A percentile compares a stretch with the other conserved stretches of the same genome.
Evolutionary conservation across 2,329 filamentous ascomycete species (phyloP).

Genomic region (Dothiorella sarmentorum): DNA sequence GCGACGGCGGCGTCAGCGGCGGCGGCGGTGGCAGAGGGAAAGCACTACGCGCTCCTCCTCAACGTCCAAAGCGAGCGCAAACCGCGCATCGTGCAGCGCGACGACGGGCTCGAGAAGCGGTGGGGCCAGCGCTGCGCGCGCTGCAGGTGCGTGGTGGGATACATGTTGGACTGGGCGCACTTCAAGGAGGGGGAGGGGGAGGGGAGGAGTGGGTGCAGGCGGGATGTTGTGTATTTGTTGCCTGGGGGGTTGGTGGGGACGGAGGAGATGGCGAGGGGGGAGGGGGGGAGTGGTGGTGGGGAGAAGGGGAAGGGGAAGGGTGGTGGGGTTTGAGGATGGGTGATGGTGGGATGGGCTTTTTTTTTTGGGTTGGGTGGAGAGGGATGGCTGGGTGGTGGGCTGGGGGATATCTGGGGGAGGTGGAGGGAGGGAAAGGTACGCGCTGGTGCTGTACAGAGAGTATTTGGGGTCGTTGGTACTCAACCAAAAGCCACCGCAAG

Average conservation of each 20-base stretch:
- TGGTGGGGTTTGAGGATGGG: no score
- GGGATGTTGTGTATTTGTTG: conserved; percentile 57
- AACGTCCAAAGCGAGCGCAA: conserved; percentile 48
- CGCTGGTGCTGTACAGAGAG: no score
- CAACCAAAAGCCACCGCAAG: no score
- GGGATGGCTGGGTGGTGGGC: no score
- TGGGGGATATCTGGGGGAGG: no score
- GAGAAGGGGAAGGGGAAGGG: not conserved
- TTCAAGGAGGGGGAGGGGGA: conserved; percentile 31
- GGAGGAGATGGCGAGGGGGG: conserved; percentile 50
- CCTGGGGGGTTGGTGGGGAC: conserved; percentile 59
- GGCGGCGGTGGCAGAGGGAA: not conserved
- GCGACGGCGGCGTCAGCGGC: not conserved
- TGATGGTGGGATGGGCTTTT: not conserved
- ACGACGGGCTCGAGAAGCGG: conserved; percentile 67
- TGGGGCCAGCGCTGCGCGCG: conserved; percentile 56
- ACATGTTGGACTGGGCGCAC: conserved; percentile 56
- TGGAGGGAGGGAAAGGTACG: no score
- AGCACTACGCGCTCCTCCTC: conserved; percentile 51
- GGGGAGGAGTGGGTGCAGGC: conserved; percentile 34
- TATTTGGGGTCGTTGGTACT: no score
- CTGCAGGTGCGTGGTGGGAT: conserved; percentile 60
- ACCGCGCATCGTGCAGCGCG: conserved; percentile 51
- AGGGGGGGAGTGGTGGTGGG: conserved; percentile 22
- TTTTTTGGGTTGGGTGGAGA: not conserved